Percentiles rank a stretch among this genome's conserved stretches.
phyloP scores from a whole-genome alignment of 2,329 filamentous ascomycete genomes.

The Sporothrix sp. region DNA sequence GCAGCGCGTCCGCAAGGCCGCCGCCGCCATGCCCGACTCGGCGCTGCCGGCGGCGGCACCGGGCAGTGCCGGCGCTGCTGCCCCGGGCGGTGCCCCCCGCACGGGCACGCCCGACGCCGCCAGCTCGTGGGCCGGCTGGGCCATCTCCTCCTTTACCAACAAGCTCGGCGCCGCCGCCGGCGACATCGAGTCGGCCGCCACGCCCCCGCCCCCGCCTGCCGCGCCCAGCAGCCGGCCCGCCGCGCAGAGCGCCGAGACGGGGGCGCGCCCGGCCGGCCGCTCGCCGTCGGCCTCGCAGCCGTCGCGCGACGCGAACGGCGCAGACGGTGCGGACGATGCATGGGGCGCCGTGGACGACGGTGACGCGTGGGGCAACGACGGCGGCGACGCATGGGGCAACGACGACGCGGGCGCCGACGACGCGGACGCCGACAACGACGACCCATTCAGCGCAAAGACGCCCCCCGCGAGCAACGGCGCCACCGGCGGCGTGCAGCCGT shows the following conservation, averaged over 20 bases:
- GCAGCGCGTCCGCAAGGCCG: slow-evolving; percentile 69
- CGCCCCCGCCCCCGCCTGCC: slow-evolving; percentile 6
- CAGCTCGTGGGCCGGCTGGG: slow-evolving; percentile 80
- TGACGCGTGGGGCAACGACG: slow-evolving; percentile 28
- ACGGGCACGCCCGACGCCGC: slow-evolving; percentile 68
- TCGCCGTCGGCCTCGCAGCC: slow-evolving; percentile 37
- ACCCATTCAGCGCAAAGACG: slow-evolving; percentile 26
- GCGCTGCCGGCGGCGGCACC: slow-evolving; percentile 56
- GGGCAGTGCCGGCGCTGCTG: slow-evolving; percentile 18
- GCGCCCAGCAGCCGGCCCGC: slow-evolving; percentile 25
- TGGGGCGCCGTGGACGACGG: slow-evolving; percentile 65
- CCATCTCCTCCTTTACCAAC: slow-evolving; percentile 96
- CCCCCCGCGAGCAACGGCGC: slow-evolving; percentile 20
- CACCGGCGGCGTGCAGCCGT: slow-evolving; percentile 38
- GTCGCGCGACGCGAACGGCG: slow-evolving; percentile 46
- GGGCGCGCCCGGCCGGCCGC: slow-evolving; percentile 50
- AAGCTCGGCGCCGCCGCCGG: slow-evolving; percentile 77
- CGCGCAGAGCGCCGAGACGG: slow-evolving; percentile 40
- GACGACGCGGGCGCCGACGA: neutral
- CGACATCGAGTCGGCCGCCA: slow-evolving; percentile 56
- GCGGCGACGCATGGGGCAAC: slow-evolving; percentile 24
- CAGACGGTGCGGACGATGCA: slow-evolving; percentile 57
- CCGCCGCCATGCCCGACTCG: slow-evolving; percentile 68
- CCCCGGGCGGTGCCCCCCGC: slow-evolving; percentile 46
- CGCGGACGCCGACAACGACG: neutral